These are phyloP conservation scores for Candida sanyaensis DNA, from an alignment of 1,139 yeast genomes.

Conservation along the genomic window DNA sequence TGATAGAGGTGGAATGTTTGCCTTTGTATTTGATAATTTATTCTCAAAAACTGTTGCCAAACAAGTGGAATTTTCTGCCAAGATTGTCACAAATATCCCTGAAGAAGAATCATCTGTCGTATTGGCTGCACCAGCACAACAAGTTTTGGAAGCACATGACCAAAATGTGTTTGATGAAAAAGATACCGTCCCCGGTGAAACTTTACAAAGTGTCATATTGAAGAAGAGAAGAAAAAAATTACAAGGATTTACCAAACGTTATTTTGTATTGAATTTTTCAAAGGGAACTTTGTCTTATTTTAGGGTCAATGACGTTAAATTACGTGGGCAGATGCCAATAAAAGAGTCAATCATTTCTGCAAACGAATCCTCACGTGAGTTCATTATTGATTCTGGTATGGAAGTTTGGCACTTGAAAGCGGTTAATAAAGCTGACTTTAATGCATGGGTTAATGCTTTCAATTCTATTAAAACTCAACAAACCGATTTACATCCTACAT, in stretches of 20 bases:
- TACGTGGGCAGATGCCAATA: constrained; percentile 92
- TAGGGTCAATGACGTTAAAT: constrained; percentile 62
- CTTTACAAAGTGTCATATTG: constrained; percentile 71
- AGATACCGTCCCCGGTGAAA: constrained; percentile 41
- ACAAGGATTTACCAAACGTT: constrained; percentile 86
- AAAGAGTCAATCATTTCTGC: constrained; percentile 81
- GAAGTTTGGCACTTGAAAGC: constrained; percentile 92
- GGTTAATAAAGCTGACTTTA: constrained; percentile 62
- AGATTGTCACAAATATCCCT: constrained; percentile 27
- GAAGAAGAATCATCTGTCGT: constrained; percentile 1
- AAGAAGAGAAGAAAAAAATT: constrained; percentile 74
- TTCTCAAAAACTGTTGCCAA: constrained; percentile 85
- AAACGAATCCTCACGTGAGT: constrained; percentile 62
- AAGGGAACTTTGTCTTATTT: constrained; percentile 85
- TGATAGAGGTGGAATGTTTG: constrained; percentile 65
- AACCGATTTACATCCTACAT: constrained; percentile 1
- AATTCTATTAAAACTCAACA: constrained; percentile 42
- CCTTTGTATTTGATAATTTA: constrained; percentile 90
- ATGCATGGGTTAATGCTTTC: constrained; percentile 81
- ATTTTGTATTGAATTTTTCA: constrained; percentile 77
- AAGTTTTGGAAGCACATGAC: constrained; percentile 10
- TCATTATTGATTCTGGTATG: constrained; percentile 91
- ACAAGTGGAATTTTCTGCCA: constrained; percentile 69
- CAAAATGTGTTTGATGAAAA: constrained; percentile 13
- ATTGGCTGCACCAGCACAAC: constrained; percentile 3